Evolutionary conservation across 495 filamentous ascomycete genomes (phyloP), one percentile per base, ranked within the genome.

Genomic region (Aeminium ludgeri): DNA sequence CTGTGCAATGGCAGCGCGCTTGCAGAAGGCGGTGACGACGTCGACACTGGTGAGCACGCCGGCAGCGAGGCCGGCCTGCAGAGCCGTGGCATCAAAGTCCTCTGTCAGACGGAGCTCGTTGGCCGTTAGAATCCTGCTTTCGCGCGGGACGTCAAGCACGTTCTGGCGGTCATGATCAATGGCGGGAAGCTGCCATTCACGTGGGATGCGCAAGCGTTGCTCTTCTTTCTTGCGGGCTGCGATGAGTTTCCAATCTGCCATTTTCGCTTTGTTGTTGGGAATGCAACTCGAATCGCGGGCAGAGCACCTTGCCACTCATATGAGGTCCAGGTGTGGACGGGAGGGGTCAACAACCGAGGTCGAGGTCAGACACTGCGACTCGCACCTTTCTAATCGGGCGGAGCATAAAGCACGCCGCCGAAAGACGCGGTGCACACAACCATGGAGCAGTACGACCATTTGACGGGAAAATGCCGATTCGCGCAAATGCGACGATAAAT

Each of bases 41-140:
- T 74, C 69, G 19, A 70, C 53, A 20, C 66, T 61, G 25, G 61
- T 74, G 40, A 69, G 60, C 39, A 54, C 53, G n/a, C 62, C 56
- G 5, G 44, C 55, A 4, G 55, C 55, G 16, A 80, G 73, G 11
- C 56, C 63, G 6, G 56, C 43, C 6, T 71, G 51, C 13, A 78
- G 55, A 10, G 57, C 62, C 2, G 63, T 64, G 1, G 74, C 67
- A 49, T 70, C 60, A 51, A 65, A 67, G 0, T 65, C 50, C 49
- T 78, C 73, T 1, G 74, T 79, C 16, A 80, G 77, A 4, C 59
- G 54, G 10, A 78, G 48, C 44, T 81, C 76, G 10, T 62, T 51
- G 0, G 49, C 8, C 1, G 57, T 65, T 23, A 82, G 58, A 1
- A 80, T 47, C 0, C 59, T 56, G 40, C 56, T 53, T 38, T 43